Evolutionary conservation across 495 filamentous ascomycete species (phyloP), one percentile per base, ranked within the genome.

Genomic region (Tetracladium marchalianum): DNA sequence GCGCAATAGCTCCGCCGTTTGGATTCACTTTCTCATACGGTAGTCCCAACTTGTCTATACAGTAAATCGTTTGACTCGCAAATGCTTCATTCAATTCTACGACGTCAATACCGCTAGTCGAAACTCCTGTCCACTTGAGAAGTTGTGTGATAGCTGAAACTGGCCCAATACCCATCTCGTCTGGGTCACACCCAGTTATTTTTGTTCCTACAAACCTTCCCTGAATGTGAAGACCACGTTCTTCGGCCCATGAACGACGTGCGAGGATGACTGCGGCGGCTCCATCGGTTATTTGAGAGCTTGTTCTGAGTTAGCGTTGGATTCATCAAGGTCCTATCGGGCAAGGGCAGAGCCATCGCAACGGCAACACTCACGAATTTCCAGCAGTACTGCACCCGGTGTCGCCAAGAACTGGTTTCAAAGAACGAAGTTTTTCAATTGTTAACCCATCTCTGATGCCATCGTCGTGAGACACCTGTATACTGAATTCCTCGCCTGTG

Each of bases 51-150:
- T 77, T 73, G 57, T 77, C 59, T 4, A 81, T 58, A 52, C 77
- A 82, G 64, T 82, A 81, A 6, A 86, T 46, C 19, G 78, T 77
- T 60, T 86, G 82, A 32, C 76, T 78, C 9, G 82, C 82, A 60
- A 86, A 86, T 8, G 82, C 82, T 68, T 86, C 82, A 60, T 85
- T 86, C 53, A 86, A 70, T 66, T 86, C 82, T 76, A 80, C 82
- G 17, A 84, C 67, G 12, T 74, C 78, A 3, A 86, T 73, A 39
- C 85, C 80, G 5, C 67, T 62, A 13, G 72, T 71, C 13, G 51
- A 51, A 13, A 85, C 48, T 8, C 74, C 81, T 16, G 77, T 70
- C 19, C 66, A 66, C 39, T 76, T 60, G 4, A 85, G 66, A 16
- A 86, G 67, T 49, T 77, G 79, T 31, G 82, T 82, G 36, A 86